Evolutionary conservation across 2,329 filamentous ascomycete genomes (phyloP), one percentile per base, ranked within the genome.

Genomic region (Penicillium italicum): DNA sequence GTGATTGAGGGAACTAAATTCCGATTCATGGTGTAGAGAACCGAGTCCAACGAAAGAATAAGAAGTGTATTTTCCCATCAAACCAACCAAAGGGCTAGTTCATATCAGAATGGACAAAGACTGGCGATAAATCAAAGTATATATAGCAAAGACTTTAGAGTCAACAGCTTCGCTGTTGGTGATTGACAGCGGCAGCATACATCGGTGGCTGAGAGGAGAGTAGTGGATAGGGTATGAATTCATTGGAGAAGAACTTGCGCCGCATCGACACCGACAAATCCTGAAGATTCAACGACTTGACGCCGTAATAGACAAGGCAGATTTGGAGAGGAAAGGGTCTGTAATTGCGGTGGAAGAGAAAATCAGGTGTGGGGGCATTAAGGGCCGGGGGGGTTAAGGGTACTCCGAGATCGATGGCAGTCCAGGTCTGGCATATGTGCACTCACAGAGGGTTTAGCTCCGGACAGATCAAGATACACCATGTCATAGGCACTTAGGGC

Each of bases 291-390:
- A 38, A 62, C 55, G 55, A 58, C 59, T 62, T 65, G 62, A 69
- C 64, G 66, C 65, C 70, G 63, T 59, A 54, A 62, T 60, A 57
- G 65, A 57, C 70, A 69, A 73, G 72, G 72, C 72, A 73, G 71
- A 74, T 58, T 73, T 62, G 57, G 51, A 54, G 60, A 56, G 50
- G 53, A 54, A 55, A 49, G 59, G 54, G 53, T 61, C 58, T 63
- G 63, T 62, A 60, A 60, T 63, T 63, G 64, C 61, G 61, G 63
- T 64, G 63, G 62, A 60, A 59, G 62, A 53, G 51, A 58, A 49
- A 59, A 44, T 51, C 55, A 58, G 57, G 53, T 52, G 56, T 51
- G 49, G 49, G 55, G 55, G 58, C 56, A 59, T 56, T 55, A 67
- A 64, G 53, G 58, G 56, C 55, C 51, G 50, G 52, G 43, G 40